Conservation (phyloP, 2,329 filamentous ascomycete species). For the Sporothrix brunneoviolacea region DNA sequence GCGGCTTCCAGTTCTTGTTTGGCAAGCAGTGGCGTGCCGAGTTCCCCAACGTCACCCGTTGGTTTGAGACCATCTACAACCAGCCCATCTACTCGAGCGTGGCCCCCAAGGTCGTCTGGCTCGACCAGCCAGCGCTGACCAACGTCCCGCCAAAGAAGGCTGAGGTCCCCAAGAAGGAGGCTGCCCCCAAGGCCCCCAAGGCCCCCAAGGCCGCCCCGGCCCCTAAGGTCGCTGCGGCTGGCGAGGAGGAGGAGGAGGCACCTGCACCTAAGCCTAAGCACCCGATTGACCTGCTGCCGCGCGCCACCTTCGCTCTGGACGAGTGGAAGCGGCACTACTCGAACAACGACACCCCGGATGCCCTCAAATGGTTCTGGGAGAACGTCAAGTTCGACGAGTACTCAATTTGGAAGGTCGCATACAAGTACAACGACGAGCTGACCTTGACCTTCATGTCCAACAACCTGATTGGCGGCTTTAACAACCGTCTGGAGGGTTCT, state of each 20-base stretch:
- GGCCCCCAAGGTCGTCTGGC: constrained; percentile 65
- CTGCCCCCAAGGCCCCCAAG: constrained; percentile 30
- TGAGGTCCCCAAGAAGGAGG: constrained; percentile 42
- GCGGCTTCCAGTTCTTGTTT: constrained; percentile 90
- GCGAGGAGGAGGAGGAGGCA: constrained; percentile 43
- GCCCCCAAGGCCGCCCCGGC: constrained; percentile 34
- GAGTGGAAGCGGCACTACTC: constrained; percentile 99
- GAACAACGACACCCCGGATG: constrained; percentile 80
- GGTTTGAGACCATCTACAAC: constrained; percentile 91
- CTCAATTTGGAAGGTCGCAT: constrained; percentile 88
- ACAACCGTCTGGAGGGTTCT: constrained; percentile 90
- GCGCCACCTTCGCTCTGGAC: constrained; percentile 75
- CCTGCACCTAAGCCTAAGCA: constrained; percentile 85
- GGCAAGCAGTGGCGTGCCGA: constrained; percentile 80
- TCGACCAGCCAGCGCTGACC: constrained; percentile 72
- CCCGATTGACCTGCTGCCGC: constrained; percentile 78
- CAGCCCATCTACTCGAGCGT: constrained; percentile 85
- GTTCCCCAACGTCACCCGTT: constrained; percentile 82
- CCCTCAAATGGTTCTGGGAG: constrained; percentile 98
- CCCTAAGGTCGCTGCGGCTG: constrained; percentile 41
- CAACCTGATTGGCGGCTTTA: constrained; percentile 98
- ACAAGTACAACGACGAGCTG: constrained; percentile 99
- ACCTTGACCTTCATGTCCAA: constrained; percentile 97
- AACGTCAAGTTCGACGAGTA: constrained; percentile 91
- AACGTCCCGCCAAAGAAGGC: constrained; percentile 70